Conservation (phyloP, 2,329 filamentous ascomycete species). For the Calonectria pseudoturangicola region DNA sequence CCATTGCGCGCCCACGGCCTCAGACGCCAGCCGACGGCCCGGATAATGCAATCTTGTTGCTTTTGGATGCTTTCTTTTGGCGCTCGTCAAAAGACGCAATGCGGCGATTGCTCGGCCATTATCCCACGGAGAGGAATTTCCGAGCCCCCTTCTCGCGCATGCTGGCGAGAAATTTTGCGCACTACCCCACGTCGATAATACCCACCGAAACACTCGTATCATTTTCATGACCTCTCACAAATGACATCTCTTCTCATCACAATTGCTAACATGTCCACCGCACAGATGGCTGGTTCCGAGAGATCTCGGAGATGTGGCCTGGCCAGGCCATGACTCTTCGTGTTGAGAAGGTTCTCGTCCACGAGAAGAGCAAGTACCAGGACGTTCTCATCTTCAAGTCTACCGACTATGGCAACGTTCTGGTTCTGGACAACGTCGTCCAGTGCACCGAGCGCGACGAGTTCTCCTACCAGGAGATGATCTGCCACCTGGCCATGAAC, state of each 20-base stretch:
- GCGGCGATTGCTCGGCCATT: neutral
- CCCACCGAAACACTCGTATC: slow-evolving; percentile 23
- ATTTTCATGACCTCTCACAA: slow-evolving; percentile 3
- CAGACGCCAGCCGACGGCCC: slow-evolving; percentile 18
- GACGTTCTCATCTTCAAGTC: slow-evolving; percentile 99
- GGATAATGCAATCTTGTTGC: slow-evolving; percentile 1
- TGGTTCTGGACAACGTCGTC: slow-evolving; percentile 99
- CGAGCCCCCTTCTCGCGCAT: slow-evolving; percentile 6
- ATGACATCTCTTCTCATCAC: neutral
- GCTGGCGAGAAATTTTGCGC: slow-evolving; percentile 29
- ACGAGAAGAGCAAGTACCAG: slow-evolving; percentile 99
- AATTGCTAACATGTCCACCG: slow-evolving; percentile 40
- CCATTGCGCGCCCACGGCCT: neutral
- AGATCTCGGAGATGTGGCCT: slow-evolving; percentile 99
- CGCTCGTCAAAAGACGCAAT: neutral
- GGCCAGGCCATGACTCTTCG: slow-evolving; percentile 99
- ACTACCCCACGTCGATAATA: slow-evolving; percentile 17
- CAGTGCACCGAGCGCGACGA: slow-evolving; percentile 99
- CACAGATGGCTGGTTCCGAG: slow-evolving; percentile 99
- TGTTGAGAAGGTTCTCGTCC: slow-evolving; percentile 98
- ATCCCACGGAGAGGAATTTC: neutral
- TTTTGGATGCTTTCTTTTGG: neutral
- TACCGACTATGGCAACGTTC: slow-evolving; percentile 95
- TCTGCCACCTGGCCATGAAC: slow-evolving; percentile 98
- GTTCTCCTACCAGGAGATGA: slow-evolving; percentile 99